These are phyloP conservation scores for Discostella stelligera DNA, from an alignment of 352 stramenopile genomes.

Conservation along the genomic window DNA sequence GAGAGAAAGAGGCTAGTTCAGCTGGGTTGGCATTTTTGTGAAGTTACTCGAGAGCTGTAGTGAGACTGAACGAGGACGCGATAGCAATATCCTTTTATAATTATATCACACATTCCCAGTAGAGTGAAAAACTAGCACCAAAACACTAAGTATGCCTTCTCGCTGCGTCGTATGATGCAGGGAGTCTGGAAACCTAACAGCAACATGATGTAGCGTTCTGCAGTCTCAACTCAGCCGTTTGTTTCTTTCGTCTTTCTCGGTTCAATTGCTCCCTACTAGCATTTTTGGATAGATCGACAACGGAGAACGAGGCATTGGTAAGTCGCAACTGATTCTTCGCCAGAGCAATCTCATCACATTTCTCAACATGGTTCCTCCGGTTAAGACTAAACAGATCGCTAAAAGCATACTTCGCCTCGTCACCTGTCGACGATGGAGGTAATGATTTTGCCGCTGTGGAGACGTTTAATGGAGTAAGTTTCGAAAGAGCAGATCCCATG, in stretches of 20 bases:
- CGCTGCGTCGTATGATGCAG: not conserved
- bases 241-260: slow-evolving; percentile 16
- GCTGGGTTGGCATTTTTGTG: slow-evolving; percentile 39
- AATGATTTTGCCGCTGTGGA: not conserved
- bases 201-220: slow-evolving; percentile 23
- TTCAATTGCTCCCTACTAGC: slow-evolving; percentile 34
- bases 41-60: not conserved
- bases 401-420: slow-evolving; percentile 2
- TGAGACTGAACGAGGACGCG: not conserved
- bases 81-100: not conserved
- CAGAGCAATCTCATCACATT: slow-evolving; percentile 29
- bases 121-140: not conserved
- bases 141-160: not conserved
- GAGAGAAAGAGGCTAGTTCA: slow-evolving; percentile 57
- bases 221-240: slow-evolving; percentile 18
- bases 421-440: slow-evolving; percentile 17
- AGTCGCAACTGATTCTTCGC: slow-evolving; percentile 42
- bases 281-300: slow-evolving; percentile 46
- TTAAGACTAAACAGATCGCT: slow-evolving; percentile 20
- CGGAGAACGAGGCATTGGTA: slow-evolving; percentile 35
- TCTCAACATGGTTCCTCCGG: not conserved
- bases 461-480: slow-evolving; percentile 48
- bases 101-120: not conserved
- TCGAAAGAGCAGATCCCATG: slow-evolving; percentile 40
- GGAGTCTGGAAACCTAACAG: not conserved